Conservation (phyloP, 495 filamentous ascomycete species). For the Saxispiralis lemnorum region DNA sequence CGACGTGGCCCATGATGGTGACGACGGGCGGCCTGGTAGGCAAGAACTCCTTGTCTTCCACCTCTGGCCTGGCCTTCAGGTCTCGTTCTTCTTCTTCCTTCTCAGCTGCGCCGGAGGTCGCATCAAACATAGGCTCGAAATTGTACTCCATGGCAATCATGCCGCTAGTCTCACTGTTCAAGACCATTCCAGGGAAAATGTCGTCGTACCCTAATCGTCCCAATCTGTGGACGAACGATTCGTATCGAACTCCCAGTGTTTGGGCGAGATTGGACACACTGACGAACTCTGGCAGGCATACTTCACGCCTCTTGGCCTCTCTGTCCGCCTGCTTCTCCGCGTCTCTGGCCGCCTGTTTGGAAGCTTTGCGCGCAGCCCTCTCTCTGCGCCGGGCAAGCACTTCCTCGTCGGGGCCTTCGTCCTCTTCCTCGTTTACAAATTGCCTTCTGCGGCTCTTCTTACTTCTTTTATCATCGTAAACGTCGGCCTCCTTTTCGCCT, state of each 20-base stretch:
- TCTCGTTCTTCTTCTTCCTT: slow-evolving; percentile 42
- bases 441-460: too few relatives aligned
- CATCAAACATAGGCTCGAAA: slow-evolving; percentile 60
- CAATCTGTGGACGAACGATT: slow-evolving; percentile 59
- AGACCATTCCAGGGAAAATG: slow-evolving; percentile 56
- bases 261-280: slow-evolving; percentile 69
- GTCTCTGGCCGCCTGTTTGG: slow-evolving; percentile 20
- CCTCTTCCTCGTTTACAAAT: slow-evolving; percentile 1
- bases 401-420: slow-evolving; percentile 12
- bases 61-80: slow-evolving; percentile 45
- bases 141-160: slow-evolving; percentile 85
- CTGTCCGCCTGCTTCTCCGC: slow-evolving; percentile 18
- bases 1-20: slow-evolving; percentile 99
- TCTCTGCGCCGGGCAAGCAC: slow-evolving; percentile 5
- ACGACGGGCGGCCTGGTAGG: slow-evolving; percentile 79
- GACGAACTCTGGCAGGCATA: slow-evolving; percentile 80
- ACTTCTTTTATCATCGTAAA: not conserved
- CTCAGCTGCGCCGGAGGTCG: slow-evolving; percentile 24
- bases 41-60: slow-evolving; percentile 50
- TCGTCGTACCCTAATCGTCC: slow-evolving; percentile 70
- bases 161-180: slow-evolving; percentile 79
- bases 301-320: slow-evolving; percentile 28
- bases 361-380: slow-evolving; percentile 5
- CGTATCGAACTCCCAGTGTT: slow-evolving; percentile 50
- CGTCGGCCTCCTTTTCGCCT: not conserved